These are phyloP conservation scores for Plasmodium adleri DNA, from an alignment of 169 alveolate species.

Conservation along the genomic window DNA sequence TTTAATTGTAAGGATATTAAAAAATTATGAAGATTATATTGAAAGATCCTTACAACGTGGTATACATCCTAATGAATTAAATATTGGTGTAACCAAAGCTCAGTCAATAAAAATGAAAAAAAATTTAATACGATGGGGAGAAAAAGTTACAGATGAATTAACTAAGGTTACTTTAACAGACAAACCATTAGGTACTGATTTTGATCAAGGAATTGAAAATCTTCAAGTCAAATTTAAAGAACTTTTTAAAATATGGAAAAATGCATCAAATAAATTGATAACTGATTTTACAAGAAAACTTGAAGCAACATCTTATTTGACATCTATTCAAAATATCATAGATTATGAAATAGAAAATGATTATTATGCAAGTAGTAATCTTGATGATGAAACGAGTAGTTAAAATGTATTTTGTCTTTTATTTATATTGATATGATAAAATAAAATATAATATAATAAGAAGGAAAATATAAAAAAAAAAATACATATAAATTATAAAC, in stretches of 20 bases:
- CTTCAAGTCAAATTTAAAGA: slow-evolving; percentile 72
- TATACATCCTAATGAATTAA: slow-evolving; percentile 93
- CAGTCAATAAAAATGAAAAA: slow-evolving; percentile 91
- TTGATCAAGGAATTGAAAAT: slow-evolving; percentile 73
- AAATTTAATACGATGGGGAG: slow-evolving; percentile 90
- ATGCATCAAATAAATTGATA: slow-evolving; percentile 70
- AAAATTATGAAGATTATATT: slow-evolving; percentile 95
- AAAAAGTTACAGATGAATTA: slow-evolving; percentile 90
- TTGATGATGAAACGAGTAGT: slow-evolving; percentile 52
- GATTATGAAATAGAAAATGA: slow-evolving; percentile 41
- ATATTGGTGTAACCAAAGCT: slow-evolving; percentile 92
- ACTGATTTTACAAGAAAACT: slow-evolving; percentile 73
- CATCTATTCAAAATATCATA: slow-evolving; percentile 40
- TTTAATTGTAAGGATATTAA: slow-evolving; percentile 93
- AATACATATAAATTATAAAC: too few species aligned
- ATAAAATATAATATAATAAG: too few species aligned
- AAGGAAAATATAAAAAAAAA: too few species aligned
- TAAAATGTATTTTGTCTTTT: background rate
- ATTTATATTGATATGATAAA: too few species aligned
- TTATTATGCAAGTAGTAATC: slow-evolving; percentile 52
- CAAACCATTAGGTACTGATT: slow-evolving; percentile 80
- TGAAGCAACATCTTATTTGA: slow-evolving; percentile 55
- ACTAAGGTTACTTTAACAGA: slow-evolving; percentile 92
- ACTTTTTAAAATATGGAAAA: slow-evolving; percentile 75
- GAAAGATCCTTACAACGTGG: slow-evolving; percentile 95